Conservation (phyloP, 2,329 filamentous ascomycete genomes). For the Pseudogymnoascus sp. region DNA sequence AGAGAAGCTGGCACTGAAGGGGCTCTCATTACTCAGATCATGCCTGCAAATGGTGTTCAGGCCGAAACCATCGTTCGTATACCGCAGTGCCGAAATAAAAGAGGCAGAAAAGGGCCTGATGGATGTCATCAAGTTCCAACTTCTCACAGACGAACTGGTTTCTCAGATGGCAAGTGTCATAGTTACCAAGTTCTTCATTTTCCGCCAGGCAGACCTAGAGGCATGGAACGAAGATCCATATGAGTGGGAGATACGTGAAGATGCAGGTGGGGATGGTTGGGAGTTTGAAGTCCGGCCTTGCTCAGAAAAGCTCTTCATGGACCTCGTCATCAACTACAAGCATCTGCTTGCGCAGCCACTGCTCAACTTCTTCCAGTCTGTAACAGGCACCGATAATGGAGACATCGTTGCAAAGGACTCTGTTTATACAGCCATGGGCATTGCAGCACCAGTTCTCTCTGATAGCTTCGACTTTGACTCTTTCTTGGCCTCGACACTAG, state of each 20-base stretch:
- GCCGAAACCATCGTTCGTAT: slow-evolving; percentile 75
- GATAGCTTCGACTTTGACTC: slow-evolving; percentile 74
- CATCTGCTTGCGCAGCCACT: slow-evolving; percentile 70
- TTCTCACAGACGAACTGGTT: slow-evolving; percentile 72
- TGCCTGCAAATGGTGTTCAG: slow-evolving; percentile 82
- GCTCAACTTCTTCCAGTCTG: slow-evolving; percentile 72
- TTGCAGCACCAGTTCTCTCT: slow-evolving; percentile 71
- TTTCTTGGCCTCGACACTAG: slow-evolving; percentile 68
- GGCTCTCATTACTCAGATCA: slow-evolving; percentile 70
- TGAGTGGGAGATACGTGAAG: slow-evolving; percentile 89
- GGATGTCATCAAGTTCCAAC: slow-evolving; percentile 59
- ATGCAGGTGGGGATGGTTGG: slow-evolving; percentile 75
- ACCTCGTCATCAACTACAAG: slow-evolving; percentile 85
- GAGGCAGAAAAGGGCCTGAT: slow-evolving; percentile 67
- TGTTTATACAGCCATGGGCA: slow-evolving; percentile 85
- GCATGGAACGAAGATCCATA: slow-evolving; percentile 94
- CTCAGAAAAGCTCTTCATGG: slow-evolving; percentile 87
- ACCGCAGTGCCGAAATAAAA: slow-evolving; percentile 65
- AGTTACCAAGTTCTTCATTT: slow-evolving; percentile 81
- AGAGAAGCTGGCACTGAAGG: slow-evolving; percentile 77
- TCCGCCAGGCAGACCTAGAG: slow-evolving; percentile 75
- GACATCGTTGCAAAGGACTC: slow-evolving; percentile 78
- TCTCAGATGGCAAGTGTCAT: slow-evolving; percentile 75
- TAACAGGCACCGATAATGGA: slow-evolving; percentile 56
- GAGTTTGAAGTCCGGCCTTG: slow-evolving; percentile 90